Conservation (phyloP, 306 rosid genomes). For the Quillaja saponaria region DNA sequence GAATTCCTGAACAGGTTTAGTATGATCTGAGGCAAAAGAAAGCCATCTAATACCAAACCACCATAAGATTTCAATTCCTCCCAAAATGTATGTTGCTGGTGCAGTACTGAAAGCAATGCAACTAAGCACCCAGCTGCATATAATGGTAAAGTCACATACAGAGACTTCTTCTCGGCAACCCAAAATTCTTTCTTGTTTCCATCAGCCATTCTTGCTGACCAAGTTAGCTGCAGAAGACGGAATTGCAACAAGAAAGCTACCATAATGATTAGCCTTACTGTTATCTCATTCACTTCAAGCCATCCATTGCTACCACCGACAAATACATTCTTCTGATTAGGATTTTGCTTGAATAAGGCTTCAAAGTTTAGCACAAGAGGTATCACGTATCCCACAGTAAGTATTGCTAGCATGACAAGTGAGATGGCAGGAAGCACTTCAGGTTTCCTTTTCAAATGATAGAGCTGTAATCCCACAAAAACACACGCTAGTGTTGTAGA, state of each 20-base stretch:
- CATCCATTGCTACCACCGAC: constrained; percentile 45
- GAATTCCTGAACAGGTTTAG: constrained; percentile 45
- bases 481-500: constrained; percentile 62
- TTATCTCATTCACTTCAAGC: constrained; percentile 54
- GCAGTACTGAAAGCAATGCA: constrained; percentile 31
- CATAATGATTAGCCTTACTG: constrained; percentile 46
- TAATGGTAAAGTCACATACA: constrained; percentile 33
- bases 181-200: constrained; percentile 31
- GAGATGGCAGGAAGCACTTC: constrained; percentile 58
- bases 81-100: constrained; percentile 34
- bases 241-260: constrained; percentile 55
- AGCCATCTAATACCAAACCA: constrained; percentile 52
- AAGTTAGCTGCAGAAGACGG: constrained; percentile 53
- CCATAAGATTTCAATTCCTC: constrained; percentile 43
- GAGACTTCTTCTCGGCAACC: constrained; percentile 43
- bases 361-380: constrained; percentile 65
- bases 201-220: constrained; percentile 45
- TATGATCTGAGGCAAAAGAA: constrained; percentile 65
- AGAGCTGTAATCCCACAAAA: constrained; percentile 50
- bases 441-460: constrained; percentile 52
- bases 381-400: constrained; percentile 45
- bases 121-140: constrained; percentile 38
- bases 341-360: constrained; percentile 44
- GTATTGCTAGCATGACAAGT: constrained; percentile 49
- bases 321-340: constrained; percentile 13